phyloP scores from a whole-genome alignment of 495 filamentous ascomycete species.

The Lasiosphaeria miniovina region DNA sequence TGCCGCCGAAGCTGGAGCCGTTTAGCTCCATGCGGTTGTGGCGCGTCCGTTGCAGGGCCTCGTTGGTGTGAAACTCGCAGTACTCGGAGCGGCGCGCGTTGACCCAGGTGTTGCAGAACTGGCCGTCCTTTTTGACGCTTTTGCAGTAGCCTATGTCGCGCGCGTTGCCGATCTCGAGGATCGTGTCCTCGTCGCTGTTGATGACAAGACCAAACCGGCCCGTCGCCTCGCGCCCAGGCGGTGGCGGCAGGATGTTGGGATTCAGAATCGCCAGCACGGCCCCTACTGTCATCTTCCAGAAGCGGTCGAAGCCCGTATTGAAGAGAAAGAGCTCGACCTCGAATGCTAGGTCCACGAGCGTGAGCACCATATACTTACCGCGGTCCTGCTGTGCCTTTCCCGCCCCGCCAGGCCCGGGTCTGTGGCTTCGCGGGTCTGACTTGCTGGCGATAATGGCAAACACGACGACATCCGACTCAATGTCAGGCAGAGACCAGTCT shows the following conservation, averaged over 20 bases:
- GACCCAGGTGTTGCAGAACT: conserved; percentile 77
- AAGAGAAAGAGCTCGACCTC: conserved; percentile 91
- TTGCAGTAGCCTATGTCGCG: conserved; percentile 90
- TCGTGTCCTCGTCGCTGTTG: conserved; percentile 76
- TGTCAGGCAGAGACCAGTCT: conserved; percentile 77
- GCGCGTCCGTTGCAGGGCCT: conserved; percentile 68
- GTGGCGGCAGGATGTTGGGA: conserved; percentile 84
- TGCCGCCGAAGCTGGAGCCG: conserved; percentile 55
- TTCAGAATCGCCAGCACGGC: conserved; percentile 93
- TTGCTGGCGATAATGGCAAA: conserved; percentile 85
- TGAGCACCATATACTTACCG: conserved; percentile 87
- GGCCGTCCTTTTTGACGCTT: conserved; percentile 76
- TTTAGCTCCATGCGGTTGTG: conserved; percentile 71
- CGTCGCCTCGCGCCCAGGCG: conserved; percentile 64
- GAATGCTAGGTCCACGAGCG: conserved; percentile 84
- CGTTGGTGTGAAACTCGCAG: conserved; percentile 89
- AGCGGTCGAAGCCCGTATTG: conserved; percentile 81
- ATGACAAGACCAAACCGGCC: conserved; percentile 81
- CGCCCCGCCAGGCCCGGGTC: conserved; percentile 52
- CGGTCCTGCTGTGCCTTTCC: conserved; percentile 49
- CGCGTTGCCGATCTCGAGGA: conserved; percentile 83
- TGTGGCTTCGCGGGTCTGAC: conserved; percentile 71
- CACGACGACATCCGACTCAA: conserved; percentile 82
- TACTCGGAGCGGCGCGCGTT: conserved; percentile 83
- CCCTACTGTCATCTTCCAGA: conserved; percentile 84